Percentiles rank a stretch among this genome's conserved stretches.
These are phyloP conservation scores for Serendipita sp. DNA, from an alignment of 768 basidiomycete genomes.

Conservation along the genomic window DNA sequence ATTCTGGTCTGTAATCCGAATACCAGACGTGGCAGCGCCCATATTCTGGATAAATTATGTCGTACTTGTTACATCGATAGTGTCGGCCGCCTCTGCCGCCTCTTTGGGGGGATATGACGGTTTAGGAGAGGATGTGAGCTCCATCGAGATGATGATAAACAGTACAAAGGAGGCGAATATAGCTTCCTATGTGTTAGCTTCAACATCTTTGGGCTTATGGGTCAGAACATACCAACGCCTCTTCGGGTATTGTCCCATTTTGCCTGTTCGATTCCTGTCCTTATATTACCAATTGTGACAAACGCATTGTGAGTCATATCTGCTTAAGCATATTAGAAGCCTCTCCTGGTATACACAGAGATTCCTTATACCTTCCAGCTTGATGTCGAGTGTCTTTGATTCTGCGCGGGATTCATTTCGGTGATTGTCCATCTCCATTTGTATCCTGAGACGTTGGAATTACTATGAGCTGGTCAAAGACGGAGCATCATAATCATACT, in stretches of 20 bases:
- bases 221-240: constrained; percentile 44
- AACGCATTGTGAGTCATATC: constrained; percentile 56
- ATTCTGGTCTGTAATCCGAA: no score
- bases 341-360: constrained; percentile 14
- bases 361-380: constrained; percentile 40
- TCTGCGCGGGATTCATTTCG: constrained; percentile 83
- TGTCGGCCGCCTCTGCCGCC: constrained; percentile 12
- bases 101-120: constrained; percentile 16
- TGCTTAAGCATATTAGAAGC: constrained; percentile 24
- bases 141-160: constrained; percentile 48
- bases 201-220: not conserved
- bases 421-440: constrained; percentile 89
- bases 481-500: constrained; percentile 36
- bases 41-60: no score
- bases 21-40: no score
- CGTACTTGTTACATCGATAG: not conserved
- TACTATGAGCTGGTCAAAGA: not conserved
- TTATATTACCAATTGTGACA: constrained; percentile 57
- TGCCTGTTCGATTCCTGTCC: constrained; percentile 67
- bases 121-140: constrained; percentile 24
- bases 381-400: constrained; percentile 66
- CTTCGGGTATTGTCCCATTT: constrained; percentile 83
- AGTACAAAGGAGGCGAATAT: constrained; percentile 11
- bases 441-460: constrained; percentile 39
- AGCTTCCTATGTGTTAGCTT: not conserved